A percentile compares a stretch with the other conserved stretches of the same genome.
These are phyloP conservation scores for Solanum sejunctum DNA, from an alignment of 257 asterid genomes.

Conservation along the genomic window DNA sequence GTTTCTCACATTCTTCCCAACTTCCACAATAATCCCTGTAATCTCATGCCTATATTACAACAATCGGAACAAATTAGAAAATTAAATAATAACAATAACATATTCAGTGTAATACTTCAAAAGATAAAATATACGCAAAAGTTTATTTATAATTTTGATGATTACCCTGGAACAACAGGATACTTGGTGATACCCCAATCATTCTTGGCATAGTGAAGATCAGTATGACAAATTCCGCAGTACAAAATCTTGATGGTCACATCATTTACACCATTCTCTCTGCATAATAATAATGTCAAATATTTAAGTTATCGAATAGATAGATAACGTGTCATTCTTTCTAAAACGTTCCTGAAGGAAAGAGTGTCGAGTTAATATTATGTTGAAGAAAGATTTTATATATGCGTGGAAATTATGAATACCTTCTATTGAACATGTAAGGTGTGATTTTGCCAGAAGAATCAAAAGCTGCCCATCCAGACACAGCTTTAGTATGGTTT, in stretches of 20 bases:
- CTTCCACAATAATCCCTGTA: conserved; percentile 54
- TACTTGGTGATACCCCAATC: conserved; percentile 40
- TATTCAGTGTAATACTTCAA: neutral
- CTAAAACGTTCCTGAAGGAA: no score
- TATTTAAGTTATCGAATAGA: neutral
- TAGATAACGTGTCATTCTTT: neutral
- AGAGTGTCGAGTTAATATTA: neutral
- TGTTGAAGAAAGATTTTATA: neutral
- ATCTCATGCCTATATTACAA: conserved; percentile 62
- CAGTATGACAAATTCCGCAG: conserved; percentile 44
- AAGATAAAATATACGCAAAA: no score
- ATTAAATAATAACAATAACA: neutral
- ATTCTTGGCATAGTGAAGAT: conserved; percentile 24
- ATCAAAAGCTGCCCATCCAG: conserved; percentile 46
- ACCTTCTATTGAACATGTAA: conserved; percentile 37
- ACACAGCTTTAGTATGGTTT: conserved; percentile 24
- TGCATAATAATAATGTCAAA: neutral
- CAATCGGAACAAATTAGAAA: neutral
- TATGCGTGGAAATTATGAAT: neutral
- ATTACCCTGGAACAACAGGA: conserved; percentile 40
- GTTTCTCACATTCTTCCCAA: conserved; percentile 57
- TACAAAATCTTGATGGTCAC: conserved; percentile 27
- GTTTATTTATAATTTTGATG: neutral
- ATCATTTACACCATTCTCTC: conserved; percentile 31
- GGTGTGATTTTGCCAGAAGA: conserved; percentile 33